A percentile compares a stretch with the other conserved stretches of the same genome.
These are phyloP conservation scores for Symbiotaphrina buchneri DNA, from an alignment of 495 filamentous ascomycete species.

Conservation along the genomic window DNA sequence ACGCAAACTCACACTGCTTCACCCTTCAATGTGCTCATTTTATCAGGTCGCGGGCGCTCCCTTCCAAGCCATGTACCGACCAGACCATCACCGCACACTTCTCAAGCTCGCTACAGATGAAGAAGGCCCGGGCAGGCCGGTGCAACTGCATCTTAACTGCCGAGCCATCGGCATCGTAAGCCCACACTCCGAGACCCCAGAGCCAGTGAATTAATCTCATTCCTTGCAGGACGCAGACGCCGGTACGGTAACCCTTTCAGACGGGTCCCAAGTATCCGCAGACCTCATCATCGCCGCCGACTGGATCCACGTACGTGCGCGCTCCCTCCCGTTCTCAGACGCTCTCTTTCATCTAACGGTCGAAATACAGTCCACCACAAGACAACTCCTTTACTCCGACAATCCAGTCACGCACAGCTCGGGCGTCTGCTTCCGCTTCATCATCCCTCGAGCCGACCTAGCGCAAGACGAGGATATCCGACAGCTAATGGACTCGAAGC, in stretches of 20 bases:
- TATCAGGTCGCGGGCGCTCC: no score
- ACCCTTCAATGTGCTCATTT: no score
- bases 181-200: background rate
- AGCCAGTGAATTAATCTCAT: background rate
- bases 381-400: no score
- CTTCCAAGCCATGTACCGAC: no score
- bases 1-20: no score
- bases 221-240: slow-evolving; percentile 12
- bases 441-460: slow-evolving; percentile 1
- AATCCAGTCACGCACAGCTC: slow-evolving; percentile 1
- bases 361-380: no score
- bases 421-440: slow-evolving; percentile 3
- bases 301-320: slow-evolving; percentile 13
- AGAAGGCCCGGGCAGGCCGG: slow-evolving; percentile 16
- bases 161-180: slow-evolving; percentile 18
- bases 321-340: background rate
- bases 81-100: slow-evolving; percentile 20
- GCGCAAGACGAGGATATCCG: background rate
- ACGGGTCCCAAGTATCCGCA: slow-evolving; percentile 12
- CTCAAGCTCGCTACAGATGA: slow-evolving; percentile 17
- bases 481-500: background rate
- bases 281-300: slow-evolving; percentile 20
- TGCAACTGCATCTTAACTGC: slow-evolving; percentile 17
- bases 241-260: slow-evolving; percentile 18
- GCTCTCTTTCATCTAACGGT: no score